phyloP scores from a whole-genome alignment of 116 monocot genomes.

The Zostera marina region DNA sequence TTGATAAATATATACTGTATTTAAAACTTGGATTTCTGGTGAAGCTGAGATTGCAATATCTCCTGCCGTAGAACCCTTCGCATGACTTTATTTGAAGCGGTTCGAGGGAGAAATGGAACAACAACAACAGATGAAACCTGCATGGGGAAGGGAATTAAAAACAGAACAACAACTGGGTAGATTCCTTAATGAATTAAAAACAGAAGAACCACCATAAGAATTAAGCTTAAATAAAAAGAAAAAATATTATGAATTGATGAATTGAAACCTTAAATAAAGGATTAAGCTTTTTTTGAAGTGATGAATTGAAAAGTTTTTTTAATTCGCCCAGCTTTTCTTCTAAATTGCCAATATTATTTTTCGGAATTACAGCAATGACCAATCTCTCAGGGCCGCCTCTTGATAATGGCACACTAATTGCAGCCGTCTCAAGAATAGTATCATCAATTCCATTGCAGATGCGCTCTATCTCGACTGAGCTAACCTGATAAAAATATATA shows the following conservation, averaged over 20 bases:
- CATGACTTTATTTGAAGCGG: slow-evolving; percentile 94
- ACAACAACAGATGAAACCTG: slow-evolving; percentile 62
- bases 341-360: slow-evolving; percentile 13
- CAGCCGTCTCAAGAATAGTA: slow-evolving; percentile 74
- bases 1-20: too few species aligned
- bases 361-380: slow-evolving; percentile 66
- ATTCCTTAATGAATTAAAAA: too few species aligned
- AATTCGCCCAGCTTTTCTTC: slow-evolving; percentile 32
- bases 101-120: slow-evolving; percentile 70
- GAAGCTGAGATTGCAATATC: slow-evolving; percentile 19
- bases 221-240: too few species aligned
- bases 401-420: slow-evolving; percentile 70
- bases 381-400: slow-evolving; percentile 87
- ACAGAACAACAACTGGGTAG: not conserved
- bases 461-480: slow-evolving; percentile 90
- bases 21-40: slow-evolving; percentile 31
- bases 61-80: slow-evolving; percentile 70
- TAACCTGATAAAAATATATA: slow-evolving; percentile 36
- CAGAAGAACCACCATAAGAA: too few species aligned
- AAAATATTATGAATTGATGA: too few species aligned
- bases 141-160: not conserved
- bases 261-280: slow-evolving; percentile 70
- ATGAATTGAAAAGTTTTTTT: slow-evolving; percentile 41
- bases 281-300: slow-evolving; percentile 77
- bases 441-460: slow-evolving; percentile 59